These are phyloP conservation scores for Paecilomyces sp. DNA, from an alignment of 2,329 filamentous ascomycete genomes.

Conservation along the genomic window DNA sequence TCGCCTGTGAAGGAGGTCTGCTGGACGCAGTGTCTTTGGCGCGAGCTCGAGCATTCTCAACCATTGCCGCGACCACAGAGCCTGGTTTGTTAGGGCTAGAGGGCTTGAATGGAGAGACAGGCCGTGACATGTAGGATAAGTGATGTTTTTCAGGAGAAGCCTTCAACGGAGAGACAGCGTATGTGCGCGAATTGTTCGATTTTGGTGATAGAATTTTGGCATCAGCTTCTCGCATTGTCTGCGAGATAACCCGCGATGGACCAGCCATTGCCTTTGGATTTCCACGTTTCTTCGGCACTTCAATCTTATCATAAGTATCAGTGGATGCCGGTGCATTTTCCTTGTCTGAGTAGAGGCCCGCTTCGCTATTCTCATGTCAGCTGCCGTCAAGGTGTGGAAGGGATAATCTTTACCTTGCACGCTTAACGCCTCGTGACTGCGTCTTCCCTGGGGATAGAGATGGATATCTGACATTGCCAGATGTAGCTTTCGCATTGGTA, in stretches of 20 bases:
- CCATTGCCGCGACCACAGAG: slow-evolving; percentile 12
- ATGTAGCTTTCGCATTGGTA: slow-evolving; percentile 20
- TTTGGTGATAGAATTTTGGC: slow-evolving; percentile 69
- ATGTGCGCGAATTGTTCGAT: slow-evolving; percentile 69
- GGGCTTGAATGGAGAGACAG: slow-evolving; percentile 57
- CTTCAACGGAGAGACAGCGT: slow-evolving; percentile 50
- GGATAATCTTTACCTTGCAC: slow-evolving; percentile 22
- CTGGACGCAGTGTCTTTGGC: slow-evolving; percentile 16
- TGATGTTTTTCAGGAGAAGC: slow-evolving; percentile 35
- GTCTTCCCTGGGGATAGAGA: slow-evolving; percentile 19
- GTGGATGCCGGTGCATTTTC: slow-evolving; percentile 54
- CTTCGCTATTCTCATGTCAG: slow-evolving; percentile 48
- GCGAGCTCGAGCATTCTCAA: slow-evolving; percentile 14
- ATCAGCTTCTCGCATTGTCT: slow-evolving; percentile 39
- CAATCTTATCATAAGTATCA: slow-evolving; percentile 41
- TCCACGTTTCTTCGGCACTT: slow-evolving; percentile 64
- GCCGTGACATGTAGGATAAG: slow-evolving; percentile 53
- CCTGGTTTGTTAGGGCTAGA: slow-evolving; percentile 32
- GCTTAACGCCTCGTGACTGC: slow-evolving; percentile 21
- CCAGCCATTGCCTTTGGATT: slow-evolving; percentile 32
- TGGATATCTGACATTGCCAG: slow-evolving; percentile 20
- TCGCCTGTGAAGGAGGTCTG: slow-evolving; percentile 19
- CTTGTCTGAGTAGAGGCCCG: slow-evolving; percentile 60
- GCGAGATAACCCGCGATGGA: slow-evolving; percentile 34
- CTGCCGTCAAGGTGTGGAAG: slow-evolving; percentile 12